Evolutionary conservation across 352 stramenopile species (phyloP).

Genomic region (Pythium grandisporangium): DNA sequence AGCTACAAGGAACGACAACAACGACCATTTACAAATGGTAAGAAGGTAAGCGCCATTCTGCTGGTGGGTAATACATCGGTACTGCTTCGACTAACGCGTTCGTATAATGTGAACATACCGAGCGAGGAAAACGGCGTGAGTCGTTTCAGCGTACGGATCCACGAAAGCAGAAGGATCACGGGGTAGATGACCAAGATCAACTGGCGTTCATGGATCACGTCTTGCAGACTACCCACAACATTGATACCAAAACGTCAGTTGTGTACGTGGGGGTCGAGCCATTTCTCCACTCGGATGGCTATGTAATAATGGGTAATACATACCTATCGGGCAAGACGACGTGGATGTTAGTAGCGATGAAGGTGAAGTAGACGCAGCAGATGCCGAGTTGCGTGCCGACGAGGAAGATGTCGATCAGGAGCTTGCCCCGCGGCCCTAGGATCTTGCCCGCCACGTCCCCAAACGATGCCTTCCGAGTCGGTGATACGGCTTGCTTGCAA

Average conservation of each 20-base stretch:
- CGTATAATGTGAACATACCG: conserved; percentile 19
- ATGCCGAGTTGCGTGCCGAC: conserved; percentile 72
- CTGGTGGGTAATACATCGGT: background rate
- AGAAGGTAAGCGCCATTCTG: background rate
- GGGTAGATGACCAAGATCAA: conserved; percentile 73
- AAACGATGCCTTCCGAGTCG: conserved; percentile 50
- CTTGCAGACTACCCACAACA: conserved; percentile 23
- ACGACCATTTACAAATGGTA: too few species aligned
- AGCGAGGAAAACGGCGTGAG: conserved; percentile 73
- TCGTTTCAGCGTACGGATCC: conserved; percentile 57
- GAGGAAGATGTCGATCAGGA: conserved; percentile 71
- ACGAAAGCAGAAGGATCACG: conserved; percentile 57
- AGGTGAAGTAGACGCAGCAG: conserved; percentile 81
- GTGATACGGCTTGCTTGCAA: conserved; percentile 55
- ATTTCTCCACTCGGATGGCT: too few species aligned
- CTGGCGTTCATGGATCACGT: conserved; percentile 59
- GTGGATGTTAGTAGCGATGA: conserved; percentile 78
- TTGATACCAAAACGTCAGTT: background rate
- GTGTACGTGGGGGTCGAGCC: background rate
- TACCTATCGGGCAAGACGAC: conserved; percentile 56
- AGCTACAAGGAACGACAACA: conserved; percentile 15
- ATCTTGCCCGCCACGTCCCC: conserved; percentile 60
- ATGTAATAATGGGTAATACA: too few species aligned
- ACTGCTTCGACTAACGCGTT: background rate
- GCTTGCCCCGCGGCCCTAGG: conserved; percentile 44